Percentiles rank a stretch among this genome's conserved stretches.
These are phyloP conservation scores for Forsythia viridissima DNA, from an alignment of 257 asterid genomes.

Conservation along the genomic window DNA sequence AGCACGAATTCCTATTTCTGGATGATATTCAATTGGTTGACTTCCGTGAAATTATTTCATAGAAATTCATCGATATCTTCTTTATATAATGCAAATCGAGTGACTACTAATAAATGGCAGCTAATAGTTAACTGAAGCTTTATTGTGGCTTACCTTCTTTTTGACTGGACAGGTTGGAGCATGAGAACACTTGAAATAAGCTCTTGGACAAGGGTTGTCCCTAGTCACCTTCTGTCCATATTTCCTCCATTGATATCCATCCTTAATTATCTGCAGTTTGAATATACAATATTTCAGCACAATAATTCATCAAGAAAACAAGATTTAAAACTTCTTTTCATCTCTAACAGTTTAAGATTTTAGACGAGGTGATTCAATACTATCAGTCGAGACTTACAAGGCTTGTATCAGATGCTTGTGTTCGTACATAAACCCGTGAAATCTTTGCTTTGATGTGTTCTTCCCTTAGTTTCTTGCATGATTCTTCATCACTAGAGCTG, in stretches of 20 bases:
- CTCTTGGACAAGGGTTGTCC: constrained; percentile 74
- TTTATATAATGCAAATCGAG: not conserved
- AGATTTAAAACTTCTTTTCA: not conserved
- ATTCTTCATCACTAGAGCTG: constrained; percentile 83
- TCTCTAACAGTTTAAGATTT: not conserved
- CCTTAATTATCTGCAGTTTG: constrained; percentile 69
- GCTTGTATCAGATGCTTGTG: constrained; percentile 85
- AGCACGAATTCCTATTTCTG: not conserved
- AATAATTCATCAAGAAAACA: not conserved
- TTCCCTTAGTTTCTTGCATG: constrained; percentile 67
- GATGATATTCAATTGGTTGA: too few relatives aligned
- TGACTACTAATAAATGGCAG: not conserved
- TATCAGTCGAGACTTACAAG: constrained; percentile 52
- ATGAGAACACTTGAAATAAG: constrained; percentile 85
- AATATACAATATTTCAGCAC: not conserved
- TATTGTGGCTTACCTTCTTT: constrained; percentile 61
- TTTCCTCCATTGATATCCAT: constrained; percentile 82
- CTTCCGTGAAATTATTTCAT: not conserved
- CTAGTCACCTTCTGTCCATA: constrained; percentile 81
- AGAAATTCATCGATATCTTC: not conserved
- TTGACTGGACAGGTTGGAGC: constrained; percentile 95
- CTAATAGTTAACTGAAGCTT: not conserved
- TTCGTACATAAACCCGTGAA: constrained; percentile 48
- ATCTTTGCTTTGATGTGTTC: constrained; percentile 66
- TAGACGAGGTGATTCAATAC: not conserved